phyloP scores from a whole-genome alignment of 1,284 basidiomycete genomes.

The Cryptococcus floricola region DNA sequence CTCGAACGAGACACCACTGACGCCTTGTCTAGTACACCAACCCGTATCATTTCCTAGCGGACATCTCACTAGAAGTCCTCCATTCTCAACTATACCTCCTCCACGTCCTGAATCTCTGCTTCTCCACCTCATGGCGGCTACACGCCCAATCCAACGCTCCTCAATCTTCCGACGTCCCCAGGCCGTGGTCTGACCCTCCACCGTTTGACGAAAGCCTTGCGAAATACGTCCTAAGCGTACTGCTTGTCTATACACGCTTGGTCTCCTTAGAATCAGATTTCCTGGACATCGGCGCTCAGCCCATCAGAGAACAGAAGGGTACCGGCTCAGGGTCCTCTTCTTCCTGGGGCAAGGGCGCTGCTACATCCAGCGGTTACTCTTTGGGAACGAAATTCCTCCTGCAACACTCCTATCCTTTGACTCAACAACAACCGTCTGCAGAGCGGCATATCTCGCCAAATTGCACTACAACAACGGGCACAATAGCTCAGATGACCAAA shows the following conservation, averaged over 20 bases:
- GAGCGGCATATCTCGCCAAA: slow-evolving; percentile 9
- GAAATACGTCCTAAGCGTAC: slow-evolving; percentile 76
- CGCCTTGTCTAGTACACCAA: slow-evolving; percentile 40
- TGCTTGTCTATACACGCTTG: slow-evolving; percentile 75
- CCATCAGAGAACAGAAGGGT: slow-evolving; percentile 23
- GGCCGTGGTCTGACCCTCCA: slow-evolving; percentile 63
- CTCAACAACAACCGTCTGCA: slow-evolving; percentile 1
- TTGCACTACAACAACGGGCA: slow-evolving; percentile 22
- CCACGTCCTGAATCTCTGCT: slow-evolving; percentile 70
- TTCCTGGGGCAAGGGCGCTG: slow-evolving; percentile 16
- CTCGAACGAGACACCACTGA: slow-evolving; percentile 52
- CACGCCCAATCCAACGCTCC: slow-evolving; percentile 14
- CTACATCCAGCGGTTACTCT: slow-evolving; percentile 15
- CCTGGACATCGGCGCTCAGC: slow-evolving; percentile 8
- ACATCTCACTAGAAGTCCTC: slow-evolving; percentile 65
- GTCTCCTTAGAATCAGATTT: slow-evolving; percentile 50
- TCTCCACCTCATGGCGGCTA: slow-evolving; percentile 70
- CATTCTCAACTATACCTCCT: slow-evolving; percentile 87
- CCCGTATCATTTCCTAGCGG: slow-evolving; percentile 28
- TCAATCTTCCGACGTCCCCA: slow-evolving; percentile 28
- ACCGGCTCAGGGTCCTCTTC: slow-evolving; percentile 18
- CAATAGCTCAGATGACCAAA: slow-evolving; percentile 45
- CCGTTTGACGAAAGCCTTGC: slow-evolving; percentile 81
- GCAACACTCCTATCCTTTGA: slow-evolving; percentile 31
- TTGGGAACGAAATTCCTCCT: slow-evolving; percentile 30